These are phyloP conservation scores for Lophiostoma macrostomum DNA, from an alignment of 495 filamentous ascomycete genomes.

Conservation along the genomic window DNA sequence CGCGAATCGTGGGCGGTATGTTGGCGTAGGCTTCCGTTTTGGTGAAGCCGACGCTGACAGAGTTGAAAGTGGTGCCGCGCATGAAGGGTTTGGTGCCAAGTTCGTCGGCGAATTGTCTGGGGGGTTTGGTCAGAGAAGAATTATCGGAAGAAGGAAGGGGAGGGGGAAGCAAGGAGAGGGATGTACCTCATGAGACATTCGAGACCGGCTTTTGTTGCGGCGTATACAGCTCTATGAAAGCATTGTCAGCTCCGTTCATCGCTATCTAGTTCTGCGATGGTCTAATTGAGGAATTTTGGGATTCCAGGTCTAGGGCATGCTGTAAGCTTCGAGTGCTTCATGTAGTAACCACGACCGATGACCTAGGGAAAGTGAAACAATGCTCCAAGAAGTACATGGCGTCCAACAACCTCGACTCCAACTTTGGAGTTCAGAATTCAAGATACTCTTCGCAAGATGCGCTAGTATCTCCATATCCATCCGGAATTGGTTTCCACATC, in stretches of 20 bases:
- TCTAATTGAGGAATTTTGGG: too few relatives aligned
- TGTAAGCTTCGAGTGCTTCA: too few relatives aligned
- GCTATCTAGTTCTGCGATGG: too few relatives aligned
- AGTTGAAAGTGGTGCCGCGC: constrained; percentile 26
- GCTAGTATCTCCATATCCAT: too few relatives aligned
- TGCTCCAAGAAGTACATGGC: too few relatives aligned
- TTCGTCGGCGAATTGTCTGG: constrained; percentile 24
- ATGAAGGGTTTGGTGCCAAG: constrained; percentile 19
- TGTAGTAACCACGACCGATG: too few relatives aligned
- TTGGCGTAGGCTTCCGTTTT: constrained; percentile 23
- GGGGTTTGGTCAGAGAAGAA: not conserved
- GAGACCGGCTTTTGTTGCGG: constrained; percentile 22
- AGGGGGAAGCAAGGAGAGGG: not conserved
- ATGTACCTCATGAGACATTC: constrained; percentile 26
- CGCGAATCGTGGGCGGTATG: constrained; percentile 13
- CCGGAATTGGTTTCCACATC: too few relatives aligned
- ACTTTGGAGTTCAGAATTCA: too few relatives aligned
- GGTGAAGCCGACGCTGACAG: constrained; percentile 26
- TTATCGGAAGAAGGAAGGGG: not conserved
- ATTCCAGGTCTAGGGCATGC: too few relatives aligned
- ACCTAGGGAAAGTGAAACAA: too few relatives aligned
- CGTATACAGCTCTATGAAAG: constrained; percentile 16
- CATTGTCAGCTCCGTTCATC: not conserved
- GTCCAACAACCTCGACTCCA: too few relatives aligned
- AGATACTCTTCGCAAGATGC: too few relatives aligned